A percentile compares a stretch with the other conserved stretches of the same genome.
Conservation (phyloP, 1,284 basidiomycete genomes). For the Ceratobasidium sp. region DNA sequence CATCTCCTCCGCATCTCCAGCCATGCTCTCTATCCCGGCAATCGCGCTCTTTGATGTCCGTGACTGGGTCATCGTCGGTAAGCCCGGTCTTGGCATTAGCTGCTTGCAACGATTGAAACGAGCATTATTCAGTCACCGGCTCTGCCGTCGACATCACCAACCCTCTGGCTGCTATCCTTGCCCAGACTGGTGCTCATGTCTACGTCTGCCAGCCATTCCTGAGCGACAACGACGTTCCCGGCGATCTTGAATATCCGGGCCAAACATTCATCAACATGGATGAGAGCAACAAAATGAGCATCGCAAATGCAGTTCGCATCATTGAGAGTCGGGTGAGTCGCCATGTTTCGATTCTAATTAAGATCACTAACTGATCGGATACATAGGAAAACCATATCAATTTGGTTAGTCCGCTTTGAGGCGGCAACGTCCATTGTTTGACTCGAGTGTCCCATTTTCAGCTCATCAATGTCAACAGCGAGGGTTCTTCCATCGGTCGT, state of each 20-base stretch:
- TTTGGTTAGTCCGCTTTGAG: slow-evolving; percentile 17
- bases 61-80: slow-evolving; percentile 35
- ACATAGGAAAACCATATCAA: slow-evolving; percentile 26
- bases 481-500: slow-evolving; percentile 4
- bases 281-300: slow-evolving; percentile 36
- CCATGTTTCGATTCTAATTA: neutral
- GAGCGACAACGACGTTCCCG: slow-evolving; percentile 37
- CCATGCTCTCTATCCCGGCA: slow-evolving; percentile 3
- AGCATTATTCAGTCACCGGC: slow-evolving; percentile 19
- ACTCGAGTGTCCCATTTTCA: neutral
- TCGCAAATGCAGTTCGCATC: slow-evolving; percentile 23
- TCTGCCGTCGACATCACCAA: slow-evolving; percentile 25
- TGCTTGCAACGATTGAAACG: neutral
- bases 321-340: slow-evolving; percentile 24
- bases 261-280: slow-evolving; percentile 38
- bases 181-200: slow-evolving; percentile 23
- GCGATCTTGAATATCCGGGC: slow-evolving; percentile 27
- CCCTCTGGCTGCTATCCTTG: slow-evolving; percentile 19
- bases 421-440: neutral
- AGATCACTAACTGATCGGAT: neutral
- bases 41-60: slow-evolving; percentile 25
- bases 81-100: neutral
- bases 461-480: slow-evolving; percentile 40
- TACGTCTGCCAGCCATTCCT: slow-evolving; percentile 38
- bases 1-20: neutral